These are phyloP conservation scores for Floccularia luteovirens DNA, from an alignment of 768 basidiomycete species.

Conservation along the genomic window DNA sequence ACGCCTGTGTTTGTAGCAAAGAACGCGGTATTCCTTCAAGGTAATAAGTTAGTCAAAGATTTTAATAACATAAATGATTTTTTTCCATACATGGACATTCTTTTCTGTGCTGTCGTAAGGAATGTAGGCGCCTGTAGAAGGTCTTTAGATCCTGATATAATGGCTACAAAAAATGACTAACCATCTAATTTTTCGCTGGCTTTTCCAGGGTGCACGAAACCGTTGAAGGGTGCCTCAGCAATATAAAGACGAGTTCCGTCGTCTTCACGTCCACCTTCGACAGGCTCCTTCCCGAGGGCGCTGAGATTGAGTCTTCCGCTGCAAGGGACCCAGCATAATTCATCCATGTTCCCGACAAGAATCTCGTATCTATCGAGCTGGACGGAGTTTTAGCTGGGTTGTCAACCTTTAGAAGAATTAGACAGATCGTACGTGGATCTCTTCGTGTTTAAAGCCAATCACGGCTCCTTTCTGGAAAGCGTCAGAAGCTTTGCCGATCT, in stretches of 20 bases:
- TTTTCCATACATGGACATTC: conserved; percentile 31
- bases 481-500: conserved; percentile 57
- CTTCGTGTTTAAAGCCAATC: conserved; percentile 54
- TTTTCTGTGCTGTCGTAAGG: conserved; percentile 46
- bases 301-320: conserved; percentile 37
- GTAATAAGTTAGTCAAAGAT: neutral
- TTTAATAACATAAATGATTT: neutral
- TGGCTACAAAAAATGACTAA: conserved; percentile 11
- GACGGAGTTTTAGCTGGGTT: neutral
- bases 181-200: conserved; percentile 45
- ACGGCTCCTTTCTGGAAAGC: conserved; percentile 54
- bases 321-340: conserved; percentile 49
- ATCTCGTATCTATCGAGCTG: conserved; percentile 63
- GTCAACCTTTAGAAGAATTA: neutral
- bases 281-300: conserved; percentile 38
- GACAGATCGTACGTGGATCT: conserved; percentile 40
- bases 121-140: conserved; percentile 41
- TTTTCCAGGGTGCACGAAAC: conserved; percentile 58
- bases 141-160: neutral
- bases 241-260: conserved; percentile 57
- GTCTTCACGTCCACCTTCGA: conserved; percentile 62
- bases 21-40: conserved; percentile 25
- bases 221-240: conserved; percentile 46
- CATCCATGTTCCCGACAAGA: conserved; percentile 54
- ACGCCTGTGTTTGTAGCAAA: conserved; percentile 31